phyloP scores from a whole-genome alignment of 805 yeast species.

The Spathaspora passalidarum region DNA sequence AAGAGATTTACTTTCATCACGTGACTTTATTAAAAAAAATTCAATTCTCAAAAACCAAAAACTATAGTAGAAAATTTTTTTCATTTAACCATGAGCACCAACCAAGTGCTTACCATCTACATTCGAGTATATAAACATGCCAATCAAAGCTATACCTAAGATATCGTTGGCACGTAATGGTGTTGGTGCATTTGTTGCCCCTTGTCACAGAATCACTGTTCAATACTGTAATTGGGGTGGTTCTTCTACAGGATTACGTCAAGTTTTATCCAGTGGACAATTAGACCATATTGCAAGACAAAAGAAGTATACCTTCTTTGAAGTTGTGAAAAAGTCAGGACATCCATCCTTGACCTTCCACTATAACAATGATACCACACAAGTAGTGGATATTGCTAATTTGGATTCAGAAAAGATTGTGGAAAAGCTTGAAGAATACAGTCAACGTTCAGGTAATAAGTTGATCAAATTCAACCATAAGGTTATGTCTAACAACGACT shows the following conservation, averaged over 20 bases:
- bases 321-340: conserved; percentile 67
- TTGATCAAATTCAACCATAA: conserved; percentile 63
- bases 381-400: conserved; percentile 73
- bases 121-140: conserved; percentile 27
- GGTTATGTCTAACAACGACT: conserved; percentile 74
- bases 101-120: too few species aligned
- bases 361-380: conserved; percentile 28
- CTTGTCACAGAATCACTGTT: conserved; percentile 72
- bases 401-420: conserved; percentile 58
- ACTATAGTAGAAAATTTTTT: background rate
- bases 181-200: conserved; percentile 66
- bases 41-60: background rate
- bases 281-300: conserved; percentile 53
- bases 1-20: background rate
- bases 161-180: conserved; percentile 70
- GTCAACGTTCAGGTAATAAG: conserved; percentile 68
- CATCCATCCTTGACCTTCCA: conserved; percentile 66
- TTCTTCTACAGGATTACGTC: conserved; percentile 80
- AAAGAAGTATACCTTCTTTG: conserved; percentile 70
- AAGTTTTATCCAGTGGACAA: conserved; percentile 53
- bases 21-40: background rate
- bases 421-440: conserved; percentile 59
- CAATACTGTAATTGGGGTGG: conserved; percentile 97
- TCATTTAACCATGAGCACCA: background rate
- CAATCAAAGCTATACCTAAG: conserved; percentile 59